phyloP scores from a whole-genome alignment of 2,329 filamentous ascomycete species.

The Penicillium sp. region DNA sequence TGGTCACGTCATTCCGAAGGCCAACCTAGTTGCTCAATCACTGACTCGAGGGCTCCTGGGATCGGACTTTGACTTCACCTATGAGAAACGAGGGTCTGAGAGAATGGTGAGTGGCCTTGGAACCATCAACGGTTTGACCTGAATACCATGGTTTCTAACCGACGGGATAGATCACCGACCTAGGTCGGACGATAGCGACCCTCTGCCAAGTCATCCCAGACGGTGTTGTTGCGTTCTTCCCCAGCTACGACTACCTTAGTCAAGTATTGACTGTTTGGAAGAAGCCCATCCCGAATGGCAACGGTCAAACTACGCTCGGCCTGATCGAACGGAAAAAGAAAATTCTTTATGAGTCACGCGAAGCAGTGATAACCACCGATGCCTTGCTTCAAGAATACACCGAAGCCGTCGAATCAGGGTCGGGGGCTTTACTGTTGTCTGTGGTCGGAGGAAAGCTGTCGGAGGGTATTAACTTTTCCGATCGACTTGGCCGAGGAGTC shows the following conservation, averaged over 20 bases:
- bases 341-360: conserved; percentile 57
- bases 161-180: conserved; percentile 57
- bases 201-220: conserved; percentile 75
- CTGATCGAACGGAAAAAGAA: conserved; percentile 34
- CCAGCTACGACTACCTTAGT: conserved; percentile 87
- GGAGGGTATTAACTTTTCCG: conserved; percentile 97
- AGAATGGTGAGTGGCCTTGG: conserved; percentile 51
- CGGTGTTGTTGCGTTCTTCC: conserved; percentile 91
- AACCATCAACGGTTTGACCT: neutral
- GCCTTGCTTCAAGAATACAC: conserved; percentile 72
- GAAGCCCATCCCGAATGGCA: conserved; percentile 30
- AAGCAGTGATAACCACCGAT: conserved; percentile 52
- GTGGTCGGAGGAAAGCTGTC: conserved; percentile 94
- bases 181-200: conserved; percentile 71
- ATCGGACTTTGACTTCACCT: conserved; percentile 79
- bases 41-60: conserved; percentile 54
- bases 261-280: conserved; percentile 67
- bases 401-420: conserved; percentile 58
- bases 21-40: conserved; percentile 76
- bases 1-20: conserved; percentile 84
- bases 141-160: neutral
- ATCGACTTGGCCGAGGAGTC: conserved; percentile 82
- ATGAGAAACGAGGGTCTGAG: conserved; percentile 68
- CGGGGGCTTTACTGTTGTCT: conserved; percentile 78
- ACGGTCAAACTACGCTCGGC: conserved; percentile 28